Evolutionary conservation across 495 filamentous ascomycete species (phyloP).

Genomic region (Aspergillus campestris): DNA sequence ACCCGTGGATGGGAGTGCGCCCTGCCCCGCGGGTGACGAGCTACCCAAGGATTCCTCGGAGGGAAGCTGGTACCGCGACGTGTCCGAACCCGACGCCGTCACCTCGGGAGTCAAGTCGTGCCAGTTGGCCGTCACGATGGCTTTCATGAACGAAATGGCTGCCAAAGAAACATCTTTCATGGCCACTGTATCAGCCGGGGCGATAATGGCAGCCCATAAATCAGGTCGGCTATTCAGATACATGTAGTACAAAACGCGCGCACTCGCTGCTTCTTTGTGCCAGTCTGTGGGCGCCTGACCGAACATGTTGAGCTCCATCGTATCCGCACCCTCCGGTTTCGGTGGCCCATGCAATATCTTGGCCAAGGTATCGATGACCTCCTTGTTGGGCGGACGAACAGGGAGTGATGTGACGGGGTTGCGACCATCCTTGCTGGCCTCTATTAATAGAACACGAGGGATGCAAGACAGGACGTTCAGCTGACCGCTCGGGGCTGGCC

Average conservation of each 20-base stretch:
- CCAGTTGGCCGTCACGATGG: slow-evolving; percentile 52
- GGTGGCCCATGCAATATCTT: slow-evolving; percentile 48
- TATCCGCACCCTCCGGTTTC: slow-evolving; percentile 14
- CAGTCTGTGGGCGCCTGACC: slow-evolving; percentile 32
- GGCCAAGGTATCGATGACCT: slow-evolving; percentile 46
- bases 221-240: slow-evolving; percentile 42
- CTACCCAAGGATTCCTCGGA: slow-evolving; percentile 32
- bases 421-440: slow-evolving; percentile 33
- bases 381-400: slow-evolving; percentile 39
- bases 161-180: slow-evolving; percentile 51
- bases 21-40: slow-evolving; percentile 27
- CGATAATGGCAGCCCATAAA: slow-evolving; percentile 46
- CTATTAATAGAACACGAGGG: slow-evolving; percentile 46
- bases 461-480: slow-evolving; percentile 48
- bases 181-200: slow-evolving; percentile 47
- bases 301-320: slow-evolving; percentile 24
- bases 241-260: slow-evolving; percentile 48
- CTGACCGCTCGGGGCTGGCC: slow-evolving; percentile 42
- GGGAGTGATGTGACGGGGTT: slow-evolving; percentile 45
- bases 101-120: slow-evolving; percentile 20
- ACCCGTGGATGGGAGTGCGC: slow-evolving; percentile 38
- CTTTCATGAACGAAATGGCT: slow-evolving; percentile 44
- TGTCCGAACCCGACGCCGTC: slow-evolving; percentile 8
- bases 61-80: slow-evolving; percentile 33
- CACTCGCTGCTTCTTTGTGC: slow-evolving; percentile 42